Evolutionary conservation across 257 asterid genomes (phyloP).

Genomic region (Nicotiana knightiana): DNA sequence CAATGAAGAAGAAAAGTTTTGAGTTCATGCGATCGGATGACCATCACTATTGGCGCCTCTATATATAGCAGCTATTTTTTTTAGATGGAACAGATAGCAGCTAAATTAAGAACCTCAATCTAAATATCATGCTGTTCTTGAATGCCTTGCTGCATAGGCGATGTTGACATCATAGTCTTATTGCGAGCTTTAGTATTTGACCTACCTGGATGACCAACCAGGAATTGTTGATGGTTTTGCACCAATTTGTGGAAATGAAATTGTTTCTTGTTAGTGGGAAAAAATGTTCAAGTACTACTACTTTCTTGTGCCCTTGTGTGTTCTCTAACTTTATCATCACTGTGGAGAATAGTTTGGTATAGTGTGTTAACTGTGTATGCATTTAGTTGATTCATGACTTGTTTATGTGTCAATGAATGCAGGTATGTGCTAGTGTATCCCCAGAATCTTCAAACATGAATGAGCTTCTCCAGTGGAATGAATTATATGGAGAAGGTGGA

Average conservation of each 20-base stretch:
- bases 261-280: neutral
- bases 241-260: neutral
- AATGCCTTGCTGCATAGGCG: neutral
- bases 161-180: neutral
- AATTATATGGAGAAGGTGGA: slow-evolving; percentile 76
- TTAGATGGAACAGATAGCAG: neutral
- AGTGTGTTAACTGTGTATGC: neutral
- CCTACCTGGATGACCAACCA: neutral
- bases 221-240: neutral
- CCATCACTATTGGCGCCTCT: neutral
- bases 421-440: slow-evolving; percentile 77
- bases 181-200: neutral
- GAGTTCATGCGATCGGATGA: neutral
- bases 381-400: neutral
- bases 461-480: slow-evolving; percentile 77
- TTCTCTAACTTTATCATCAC: neutral
- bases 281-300: neutral
- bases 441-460: slow-evolving; percentile 65
- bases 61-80: neutral
- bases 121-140: neutral
- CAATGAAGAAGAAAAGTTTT: neutral
- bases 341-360: neutral
- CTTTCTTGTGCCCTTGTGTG: neutral
- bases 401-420: slow-evolving; percentile 11
- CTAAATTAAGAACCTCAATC: neutral